Percentiles rank a stretch among this genome's conserved stretches.
These are phyloP conservation scores for Purpureocillium lavendulum DNA, from an alignment of 2,329 filamentous ascomycete species.

Conservation along the genomic window DNA sequence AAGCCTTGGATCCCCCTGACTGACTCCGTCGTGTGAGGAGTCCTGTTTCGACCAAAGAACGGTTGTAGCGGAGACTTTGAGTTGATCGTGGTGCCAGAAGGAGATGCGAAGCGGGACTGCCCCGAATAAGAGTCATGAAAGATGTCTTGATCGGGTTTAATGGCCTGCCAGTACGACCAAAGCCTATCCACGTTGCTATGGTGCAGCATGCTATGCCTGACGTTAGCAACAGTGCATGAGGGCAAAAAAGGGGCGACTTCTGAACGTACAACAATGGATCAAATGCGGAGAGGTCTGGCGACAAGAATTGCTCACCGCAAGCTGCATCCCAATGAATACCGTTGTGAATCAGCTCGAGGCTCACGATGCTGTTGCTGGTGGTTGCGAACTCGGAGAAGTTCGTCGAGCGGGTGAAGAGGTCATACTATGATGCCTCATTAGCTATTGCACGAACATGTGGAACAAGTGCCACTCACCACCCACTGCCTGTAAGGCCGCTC, in stretches of 20 bases:
- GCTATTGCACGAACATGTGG: too few species aligned
- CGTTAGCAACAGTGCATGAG: neutral
- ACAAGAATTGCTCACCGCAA: conserved; percentile 31
- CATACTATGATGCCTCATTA: too few species aligned
- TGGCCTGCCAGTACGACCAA: conserved; percentile 45
- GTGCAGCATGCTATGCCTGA: conserved; percentile 30
- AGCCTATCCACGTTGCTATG: conserved; percentile 56
- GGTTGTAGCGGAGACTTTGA: conserved; percentile 38
- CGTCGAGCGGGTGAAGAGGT: conserved; percentile 26
- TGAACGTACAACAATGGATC: conserved; percentile 34
- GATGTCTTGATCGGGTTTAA: conserved; percentile 25
- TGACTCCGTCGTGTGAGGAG: conserved; percentile 29
- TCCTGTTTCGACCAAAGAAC: conserved; percentile 32
- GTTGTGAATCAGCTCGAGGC: conserved; percentile 35
- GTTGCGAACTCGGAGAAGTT: conserved; percentile 26
- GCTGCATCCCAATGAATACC: conserved; percentile 29
- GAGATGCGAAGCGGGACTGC: conserved; percentile 30
- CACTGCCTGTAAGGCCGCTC: conserved; percentile 26
- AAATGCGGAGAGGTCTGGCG: conserved; percentile 29
- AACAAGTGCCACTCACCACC: conserved; percentile 33
- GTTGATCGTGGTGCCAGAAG: conserved; percentile 28
- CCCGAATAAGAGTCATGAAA: conserved; percentile 26
- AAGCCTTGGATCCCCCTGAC: conserved; percentile 23
- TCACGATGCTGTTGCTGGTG: conserved; percentile 24
- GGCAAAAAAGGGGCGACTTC: neutral